These are phyloP conservation scores for Alternaria triticimaculans DNA, from an alignment of 2,329 filamentous ascomycete species.

Conservation along the genomic window DNA sequence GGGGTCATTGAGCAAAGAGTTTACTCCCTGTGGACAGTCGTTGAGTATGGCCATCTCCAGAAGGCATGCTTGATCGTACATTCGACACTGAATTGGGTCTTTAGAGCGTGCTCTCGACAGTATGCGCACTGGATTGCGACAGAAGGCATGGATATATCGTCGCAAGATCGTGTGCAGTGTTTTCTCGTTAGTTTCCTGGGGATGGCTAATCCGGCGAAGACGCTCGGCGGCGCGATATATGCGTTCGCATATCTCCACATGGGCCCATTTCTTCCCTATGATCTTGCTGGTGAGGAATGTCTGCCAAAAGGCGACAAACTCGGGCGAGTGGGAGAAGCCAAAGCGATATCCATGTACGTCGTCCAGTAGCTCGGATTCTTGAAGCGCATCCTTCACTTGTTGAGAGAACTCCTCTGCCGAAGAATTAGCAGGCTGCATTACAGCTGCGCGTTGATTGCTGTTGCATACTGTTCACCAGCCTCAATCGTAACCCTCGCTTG, in stretches of 20 bases:
- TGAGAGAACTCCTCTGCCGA: slow-evolving; percentile 1
- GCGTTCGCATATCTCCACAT: neutral
- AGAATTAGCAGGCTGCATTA: neutral
- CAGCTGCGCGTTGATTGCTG: neutral
- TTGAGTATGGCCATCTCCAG: neutral
- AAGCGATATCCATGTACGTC: neutral
- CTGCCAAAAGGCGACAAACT: slow-evolving; percentile 8
- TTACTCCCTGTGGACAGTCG: neutral
- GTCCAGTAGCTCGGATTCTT: neutral
- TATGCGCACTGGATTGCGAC: neutral
- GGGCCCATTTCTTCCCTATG: neutral
- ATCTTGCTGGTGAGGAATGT: slow-evolving; percentile 2
- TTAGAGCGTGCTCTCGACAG: neutral
- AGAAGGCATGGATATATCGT: neutral
- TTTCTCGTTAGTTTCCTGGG: neutral
- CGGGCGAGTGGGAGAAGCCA: neutral
- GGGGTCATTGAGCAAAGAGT: neutral
- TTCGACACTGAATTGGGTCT: neutral
- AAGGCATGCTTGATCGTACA: neutral
- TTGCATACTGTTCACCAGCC: slow-evolving; percentile 5
- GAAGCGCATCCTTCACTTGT: neutral
- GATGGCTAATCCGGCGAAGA: neutral
- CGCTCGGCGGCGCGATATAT: neutral
- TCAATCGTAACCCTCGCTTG: neutral
- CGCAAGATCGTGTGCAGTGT: neutral